Evolutionary conservation across 2,329 filamentous ascomycete genomes (phyloP).

Genomic region (Pleurostoma richardsiae): DNA sequence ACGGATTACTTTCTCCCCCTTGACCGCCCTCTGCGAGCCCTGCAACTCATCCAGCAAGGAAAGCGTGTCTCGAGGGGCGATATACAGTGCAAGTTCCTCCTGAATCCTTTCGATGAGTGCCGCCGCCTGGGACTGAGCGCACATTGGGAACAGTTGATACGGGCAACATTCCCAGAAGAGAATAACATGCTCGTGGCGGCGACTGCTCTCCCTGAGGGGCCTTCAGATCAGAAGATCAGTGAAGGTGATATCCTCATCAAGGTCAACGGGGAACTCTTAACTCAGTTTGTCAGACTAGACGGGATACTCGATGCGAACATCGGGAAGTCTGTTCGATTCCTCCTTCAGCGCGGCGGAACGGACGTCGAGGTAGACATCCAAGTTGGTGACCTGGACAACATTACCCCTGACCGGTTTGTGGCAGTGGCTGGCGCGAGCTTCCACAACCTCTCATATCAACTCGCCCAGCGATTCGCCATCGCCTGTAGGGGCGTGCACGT

Average conservation of each 20-base stretch:
- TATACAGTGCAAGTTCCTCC: conserved; percentile 93
- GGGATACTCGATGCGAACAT: conserved; percentile 87
- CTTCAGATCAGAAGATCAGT: conserved; percentile 78
- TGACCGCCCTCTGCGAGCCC: conserved; percentile 79
- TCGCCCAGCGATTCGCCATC: conserved; percentile 91
- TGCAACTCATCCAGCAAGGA: conserved; percentile 76
- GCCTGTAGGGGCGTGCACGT: conserved; percentile 89
- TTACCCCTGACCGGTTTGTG: conserved; percentile 93
- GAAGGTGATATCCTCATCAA: conserved; percentile 92
- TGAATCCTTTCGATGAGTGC: conserved; percentile 97
- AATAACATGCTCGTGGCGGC: conserved; percentile 96
- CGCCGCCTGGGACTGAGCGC: conserved; percentile 78
- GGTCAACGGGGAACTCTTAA: conserved; percentile 87
- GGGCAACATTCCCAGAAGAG: conserved; percentile 80
- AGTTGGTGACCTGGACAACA: conserved; percentile 85
- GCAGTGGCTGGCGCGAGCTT: conserved; percentile 90
- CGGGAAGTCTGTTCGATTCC: conserved; percentile 67
- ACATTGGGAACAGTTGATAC: conserved; percentile 78
- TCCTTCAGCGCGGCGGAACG: conserved; percentile 83
- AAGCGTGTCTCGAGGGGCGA: conserved; percentile 79
- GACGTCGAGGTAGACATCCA: conserved; percentile 78
- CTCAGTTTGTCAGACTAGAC: conserved; percentile 87
- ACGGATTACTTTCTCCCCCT: conserved; percentile 97
- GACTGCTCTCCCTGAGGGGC: conserved; percentile 86
- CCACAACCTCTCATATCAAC: conserved; percentile 94